Percentiles rank a stretch among this genome's conserved stretches.
Evolutionary conservation across 768 basidiomycete genomes (phyloP).

Genomic region (Dioszegia aurantiaca): DNA sequence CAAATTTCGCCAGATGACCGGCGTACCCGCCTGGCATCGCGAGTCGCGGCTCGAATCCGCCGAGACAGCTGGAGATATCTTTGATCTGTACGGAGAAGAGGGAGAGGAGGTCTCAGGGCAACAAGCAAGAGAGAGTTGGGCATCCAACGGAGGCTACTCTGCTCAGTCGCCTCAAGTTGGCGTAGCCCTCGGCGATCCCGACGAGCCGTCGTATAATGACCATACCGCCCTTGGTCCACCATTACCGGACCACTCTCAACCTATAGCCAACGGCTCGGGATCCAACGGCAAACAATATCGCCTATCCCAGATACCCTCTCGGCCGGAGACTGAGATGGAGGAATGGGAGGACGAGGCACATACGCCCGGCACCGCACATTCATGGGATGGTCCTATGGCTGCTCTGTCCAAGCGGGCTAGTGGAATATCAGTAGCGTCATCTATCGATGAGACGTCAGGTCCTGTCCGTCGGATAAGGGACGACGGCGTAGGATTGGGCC

Average conservation of each 20-base stretch:
- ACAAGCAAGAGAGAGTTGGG: constrained; percentile 4
- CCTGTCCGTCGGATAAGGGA: constrained; percentile 1
- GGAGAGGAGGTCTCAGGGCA: background rate
- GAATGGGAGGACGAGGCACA: constrained; percentile 10
- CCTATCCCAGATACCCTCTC: constrained; percentile 8
- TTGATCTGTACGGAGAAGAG: constrained; percentile 28
- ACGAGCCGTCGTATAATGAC: background rate
- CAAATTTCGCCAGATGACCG: background rate
- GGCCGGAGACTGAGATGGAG: background rate
- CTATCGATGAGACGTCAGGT: background rate
- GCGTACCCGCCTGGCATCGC: background rate
- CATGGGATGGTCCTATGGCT: constrained; percentile 16
- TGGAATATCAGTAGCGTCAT: constrained; percentile 5
- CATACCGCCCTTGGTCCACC: background rate
- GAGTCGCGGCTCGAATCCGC: constrained; percentile 9
- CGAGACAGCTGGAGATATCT: constrained; percentile 34
- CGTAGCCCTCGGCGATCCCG: background rate
- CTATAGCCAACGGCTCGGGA: background rate
- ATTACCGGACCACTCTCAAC: background rate
- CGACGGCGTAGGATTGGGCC: background rate
- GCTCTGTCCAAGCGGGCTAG: constrained; percentile 9
- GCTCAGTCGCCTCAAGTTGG: background rate
- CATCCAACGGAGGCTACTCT: background rate
- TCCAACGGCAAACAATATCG: background rate
- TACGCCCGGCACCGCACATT: background rate